A percentile compares a stretch with the other conserved stretches of the same genome.
Evolutionary conservation across 2,329 filamentous ascomycete species (phyloP).

Genomic region (Colletotrichum truncatum): DNA sequence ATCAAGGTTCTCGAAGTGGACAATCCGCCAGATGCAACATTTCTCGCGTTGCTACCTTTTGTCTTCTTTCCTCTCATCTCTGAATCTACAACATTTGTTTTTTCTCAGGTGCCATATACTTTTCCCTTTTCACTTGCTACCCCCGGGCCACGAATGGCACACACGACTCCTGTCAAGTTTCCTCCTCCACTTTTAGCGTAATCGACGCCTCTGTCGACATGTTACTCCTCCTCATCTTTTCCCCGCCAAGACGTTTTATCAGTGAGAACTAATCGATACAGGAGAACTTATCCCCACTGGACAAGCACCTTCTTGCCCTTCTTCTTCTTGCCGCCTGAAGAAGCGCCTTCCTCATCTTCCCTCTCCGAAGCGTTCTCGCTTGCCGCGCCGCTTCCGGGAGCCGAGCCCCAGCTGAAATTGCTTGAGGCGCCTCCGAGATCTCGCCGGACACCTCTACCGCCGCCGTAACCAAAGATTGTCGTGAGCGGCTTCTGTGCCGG

Average conservation of each 20-base stretch:
- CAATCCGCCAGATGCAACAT: background rate
- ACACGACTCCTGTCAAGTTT: too few species aligned
- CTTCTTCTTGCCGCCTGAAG: conserved; percentile 50
- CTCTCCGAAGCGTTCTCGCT: conserved; percentile 35
- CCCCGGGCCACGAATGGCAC: too few species aligned
- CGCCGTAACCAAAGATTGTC: conserved; percentile 70
- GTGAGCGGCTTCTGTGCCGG: conserved; percentile 75
- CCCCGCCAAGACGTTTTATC: background rate
- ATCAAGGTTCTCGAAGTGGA: background rate
- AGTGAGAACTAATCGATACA: too few species aligned
- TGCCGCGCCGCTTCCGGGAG: conserved; percentile 35
- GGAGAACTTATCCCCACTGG: conserved; percentile 61
- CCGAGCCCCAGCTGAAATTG: conserved; percentile 62
- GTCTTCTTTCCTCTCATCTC: background rate
- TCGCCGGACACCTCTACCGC: conserved; percentile 60
- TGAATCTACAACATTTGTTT: too few species aligned
- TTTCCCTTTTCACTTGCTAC: too few species aligned
- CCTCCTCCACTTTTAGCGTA: too few species aligned
- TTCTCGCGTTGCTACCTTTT: background rate
- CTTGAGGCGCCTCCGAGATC: conserved; percentile 60
- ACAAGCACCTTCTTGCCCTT: conserved; percentile 70
- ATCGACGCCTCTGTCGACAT: too few species aligned
- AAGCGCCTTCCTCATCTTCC: conserved; percentile 38
- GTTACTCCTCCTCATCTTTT: background rate
- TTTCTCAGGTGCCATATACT: too few species aligned